These are phyloP conservation scores for Diplotaxis tenuifolia DNA, from an alignment of 345 rosid species.

Conservation along the genomic window DNA sequence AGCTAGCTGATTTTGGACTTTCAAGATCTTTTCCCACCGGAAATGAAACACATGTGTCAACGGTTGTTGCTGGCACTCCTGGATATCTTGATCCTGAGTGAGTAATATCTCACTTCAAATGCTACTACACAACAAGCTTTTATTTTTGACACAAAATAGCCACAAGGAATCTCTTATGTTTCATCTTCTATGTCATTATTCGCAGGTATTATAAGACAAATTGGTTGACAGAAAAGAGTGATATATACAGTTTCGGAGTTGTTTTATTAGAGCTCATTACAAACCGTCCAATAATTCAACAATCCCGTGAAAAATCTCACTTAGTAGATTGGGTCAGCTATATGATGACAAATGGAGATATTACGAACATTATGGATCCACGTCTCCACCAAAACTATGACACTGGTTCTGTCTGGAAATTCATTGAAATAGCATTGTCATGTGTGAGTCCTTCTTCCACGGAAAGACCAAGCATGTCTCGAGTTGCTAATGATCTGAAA, in stretches of 20 bases:
- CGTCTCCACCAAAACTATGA: not conserved
- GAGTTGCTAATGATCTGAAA: constrained; percentile 2
- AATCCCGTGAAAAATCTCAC: not conserved
- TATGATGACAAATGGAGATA: not conserved
- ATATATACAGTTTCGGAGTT: constrained; percentile 16
- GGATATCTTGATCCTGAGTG: constrained; percentile 1
- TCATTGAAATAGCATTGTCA: constrained; percentile 18
- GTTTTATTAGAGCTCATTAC: constrained; percentile 9
- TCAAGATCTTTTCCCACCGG: not conserved
- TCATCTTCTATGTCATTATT: not conserved
- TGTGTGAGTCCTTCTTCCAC: not conserved
- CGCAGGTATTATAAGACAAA: not conserved
- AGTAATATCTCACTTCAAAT: not conserved
- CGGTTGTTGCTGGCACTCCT: not conserved
- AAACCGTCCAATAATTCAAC: not conserved
- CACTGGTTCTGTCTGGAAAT: constrained; percentile 7
- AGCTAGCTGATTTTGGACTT: not conserved
- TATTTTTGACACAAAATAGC: not conserved
- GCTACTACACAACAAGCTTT: too few species aligned
- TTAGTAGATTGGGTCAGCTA: not conserved
- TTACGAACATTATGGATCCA: constrained; percentile 1
- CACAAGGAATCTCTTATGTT: too few species aligned
- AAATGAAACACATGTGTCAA: not conserved
- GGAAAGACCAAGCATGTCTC: constrained; percentile 30
- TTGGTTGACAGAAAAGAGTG: constrained; percentile 9